phyloP scores from a whole-genome alignment of 495 filamentous ascomycete genomes.

The Xylona heveae region DNA sequence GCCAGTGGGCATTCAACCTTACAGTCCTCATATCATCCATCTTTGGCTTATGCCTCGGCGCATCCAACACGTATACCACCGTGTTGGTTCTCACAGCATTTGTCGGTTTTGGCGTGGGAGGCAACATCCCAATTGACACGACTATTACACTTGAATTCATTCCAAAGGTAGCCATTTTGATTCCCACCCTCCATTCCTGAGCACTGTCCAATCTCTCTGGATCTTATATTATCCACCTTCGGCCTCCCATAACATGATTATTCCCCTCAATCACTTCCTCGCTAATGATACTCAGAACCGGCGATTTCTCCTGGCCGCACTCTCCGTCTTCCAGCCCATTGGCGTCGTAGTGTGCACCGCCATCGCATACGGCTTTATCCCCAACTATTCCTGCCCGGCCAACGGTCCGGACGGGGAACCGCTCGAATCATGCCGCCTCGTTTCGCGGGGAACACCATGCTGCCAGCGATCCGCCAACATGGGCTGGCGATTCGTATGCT shows the following conservation, averaged over 20 bases:
- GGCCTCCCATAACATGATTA: too few relatives aligned
- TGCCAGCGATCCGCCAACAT: constrained; percentile 27
- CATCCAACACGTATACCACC: constrained; percentile 16
- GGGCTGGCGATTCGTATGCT: constrained; percentile 34
- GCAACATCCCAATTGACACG: constrained; percentile 29
- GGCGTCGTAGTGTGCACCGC: constrained; percentile 21
- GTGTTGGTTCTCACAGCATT: constrained; percentile 25
- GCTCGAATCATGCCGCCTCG: constrained; percentile 15
- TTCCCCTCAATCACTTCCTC: too few relatives aligned
- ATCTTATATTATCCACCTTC: too few relatives aligned
- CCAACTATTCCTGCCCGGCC: constrained; percentile 20
- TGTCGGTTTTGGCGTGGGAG: constrained; percentile 24
- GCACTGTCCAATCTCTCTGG: not conserved
- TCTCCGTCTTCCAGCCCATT: constrained; percentile 26
- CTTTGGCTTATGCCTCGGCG: constrained; percentile 24
- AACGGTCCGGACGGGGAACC: constrained; percentile 13
- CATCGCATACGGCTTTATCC: constrained; percentile 27
- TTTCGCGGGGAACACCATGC: constrained; percentile 14
- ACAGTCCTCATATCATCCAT: constrained; percentile 22
- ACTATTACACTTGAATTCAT: constrained; percentile 27
- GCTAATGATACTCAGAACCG: too few relatives aligned
- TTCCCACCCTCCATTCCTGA: not conserved
- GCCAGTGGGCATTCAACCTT: constrained; percentile 27
- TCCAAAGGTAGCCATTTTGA: constrained; percentile 12
- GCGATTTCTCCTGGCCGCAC: constrained; percentile 22